Conservation (phyloP, 1,284 basidiomycete species). For the Papiliotrema nemorosa region DNA sequence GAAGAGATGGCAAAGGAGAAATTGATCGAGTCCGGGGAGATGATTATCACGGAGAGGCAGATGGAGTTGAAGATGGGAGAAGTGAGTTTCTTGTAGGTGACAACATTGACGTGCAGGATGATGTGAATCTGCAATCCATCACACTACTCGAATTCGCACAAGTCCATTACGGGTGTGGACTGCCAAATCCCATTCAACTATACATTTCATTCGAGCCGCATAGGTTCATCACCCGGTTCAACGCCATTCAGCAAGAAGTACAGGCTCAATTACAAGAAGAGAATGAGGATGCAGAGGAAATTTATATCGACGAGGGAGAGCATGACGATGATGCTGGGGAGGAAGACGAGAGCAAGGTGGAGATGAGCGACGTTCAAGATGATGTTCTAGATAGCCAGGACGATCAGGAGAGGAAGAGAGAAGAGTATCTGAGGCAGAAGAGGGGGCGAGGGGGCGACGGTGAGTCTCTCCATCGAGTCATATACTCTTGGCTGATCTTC, state of each 20-base stretch:
- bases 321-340: too few relatives aligned
- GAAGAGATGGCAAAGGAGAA: conserved; percentile 25
- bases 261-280: conserved; percentile 58
- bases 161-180: conserved; percentile 36
- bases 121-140: conserved; percentile 33
- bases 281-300: conserved; percentile 1
- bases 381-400: conserved; percentile 5
- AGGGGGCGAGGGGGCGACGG: not conserved
- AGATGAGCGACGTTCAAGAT: too few relatives aligned
- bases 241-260: conserved; percentile 38
- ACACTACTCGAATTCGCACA: conserved; percentile 39
- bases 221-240: conserved; percentile 41
- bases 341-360: too few relatives aligned
- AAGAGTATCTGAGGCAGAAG: not conserved
- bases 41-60: conserved; percentile 36
- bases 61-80: conserved; percentile 65
- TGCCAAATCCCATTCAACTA: conserved; percentile 39
- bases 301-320: conserved; percentile 4
- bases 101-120: conserved; percentile 29
- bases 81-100: conserved; percentile 50
- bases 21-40: conserved; percentile 16
- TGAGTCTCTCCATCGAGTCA: not conserved
- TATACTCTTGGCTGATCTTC: not conserved
- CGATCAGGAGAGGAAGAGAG: conserved; percentile 7
- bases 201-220: conserved; percentile 30